phyloP scores from a whole-genome alignment of 2,329 filamentous ascomycete species.

The Emergomyces orientalis region DNA sequence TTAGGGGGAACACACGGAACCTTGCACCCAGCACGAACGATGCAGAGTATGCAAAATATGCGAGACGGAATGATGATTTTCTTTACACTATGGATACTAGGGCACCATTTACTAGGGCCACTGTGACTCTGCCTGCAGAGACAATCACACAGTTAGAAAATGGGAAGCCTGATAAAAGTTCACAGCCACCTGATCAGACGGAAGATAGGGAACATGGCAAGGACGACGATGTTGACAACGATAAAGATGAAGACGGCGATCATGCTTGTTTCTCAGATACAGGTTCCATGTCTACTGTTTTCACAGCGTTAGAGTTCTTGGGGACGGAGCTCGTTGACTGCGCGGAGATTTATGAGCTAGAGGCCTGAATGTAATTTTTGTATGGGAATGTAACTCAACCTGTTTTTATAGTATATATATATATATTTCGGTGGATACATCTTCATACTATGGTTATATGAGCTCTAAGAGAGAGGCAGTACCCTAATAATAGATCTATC shows the following conservation, averaged over 20 bases:
- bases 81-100: neutral
- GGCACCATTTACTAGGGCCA: neutral
- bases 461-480: neutral
- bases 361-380: neutral
- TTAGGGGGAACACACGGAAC: neutral
- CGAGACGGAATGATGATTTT: neutral
- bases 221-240: neutral
- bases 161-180: neutral
- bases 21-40: neutral
- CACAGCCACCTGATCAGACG: neutral
- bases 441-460: neutral
- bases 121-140: neutral
- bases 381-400: neutral
- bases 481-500: neutral
- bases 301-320: slow-evolving; percentile 20
- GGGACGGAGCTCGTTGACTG: neutral
- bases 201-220: neutral
- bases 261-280: slow-evolving; percentile 15
- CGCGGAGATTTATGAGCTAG: slow-evolving; percentile 4
- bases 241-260: neutral
- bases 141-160: neutral
- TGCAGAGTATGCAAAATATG: neutral
- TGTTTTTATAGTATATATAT: neutral
- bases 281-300: slow-evolving; percentile 21
- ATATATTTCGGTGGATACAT: neutral